Evolutionary conservation across 2,329 filamentous ascomycete genomes (phyloP), one percentile per base, ranked within the genome.

Genomic region (Shiraia bambusicola): DNA sequence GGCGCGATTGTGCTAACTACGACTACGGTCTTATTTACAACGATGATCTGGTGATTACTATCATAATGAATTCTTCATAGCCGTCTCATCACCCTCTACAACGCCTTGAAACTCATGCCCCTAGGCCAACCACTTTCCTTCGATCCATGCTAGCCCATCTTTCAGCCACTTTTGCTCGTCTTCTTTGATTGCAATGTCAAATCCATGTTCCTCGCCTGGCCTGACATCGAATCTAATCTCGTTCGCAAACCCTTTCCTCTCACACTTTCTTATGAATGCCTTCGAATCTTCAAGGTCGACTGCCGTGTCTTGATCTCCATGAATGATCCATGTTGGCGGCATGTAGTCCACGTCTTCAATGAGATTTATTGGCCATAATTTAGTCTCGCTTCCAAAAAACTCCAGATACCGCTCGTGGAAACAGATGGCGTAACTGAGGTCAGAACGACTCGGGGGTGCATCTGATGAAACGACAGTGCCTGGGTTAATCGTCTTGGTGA

Each of bases 281-380:
- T 35, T 45, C 10, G 44, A 60, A 42, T 62, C 55, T 27, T 56
- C 49, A 6, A 65, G 43, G 26, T 37, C 47, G n/a, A 68, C 63
- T 10, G 49, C 52, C 9, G 41, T 49, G 40, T 69, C 65, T 10
- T 51, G 35, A 11, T 50, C 50, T 0, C 63, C 65, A 50, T 69
- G 66, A 2, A 65, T 22, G 25, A 67, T 61, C 34, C 50, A 58
- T 12, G 59, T 64, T 2, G 63, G 63, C 12, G 62, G 60, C 15
- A 65, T 41, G 25, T 37, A 48, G 9, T 41, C 37, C 37, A 46
- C 56, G n/a, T 57, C 45, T 12, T 59, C 58, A 2, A 68, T 34
- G 9, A 52, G 24, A 12, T 52, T 44, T 15, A 65, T 41, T 1
- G 64, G 65, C 55, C 58, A 59, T 22, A 66, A 42, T 16, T 49